Evolutionary conservation across 345 rosid species (phyloP), one percentile per base, ranked within the genome.

Genomic region (Hypericum androsaemum): DNA sequence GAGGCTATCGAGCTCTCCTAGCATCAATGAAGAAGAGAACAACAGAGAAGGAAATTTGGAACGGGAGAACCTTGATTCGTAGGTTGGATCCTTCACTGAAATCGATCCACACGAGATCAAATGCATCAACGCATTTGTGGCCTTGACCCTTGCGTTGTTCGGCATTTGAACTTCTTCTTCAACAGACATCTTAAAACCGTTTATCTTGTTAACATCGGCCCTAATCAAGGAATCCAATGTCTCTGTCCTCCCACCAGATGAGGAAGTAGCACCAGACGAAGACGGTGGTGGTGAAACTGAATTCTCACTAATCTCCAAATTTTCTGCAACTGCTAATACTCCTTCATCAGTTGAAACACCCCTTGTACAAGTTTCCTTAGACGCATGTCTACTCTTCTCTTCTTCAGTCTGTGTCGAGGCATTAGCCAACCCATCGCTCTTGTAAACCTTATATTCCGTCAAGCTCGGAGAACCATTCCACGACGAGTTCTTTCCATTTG

Each of bases 321-420:
- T 72, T 47, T 81, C 89, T 41, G 67, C 83, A 41, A 63, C 70
- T 49, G 81, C 94, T 59, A 66, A 44, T 0, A 74, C 67, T 7
- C 71, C 74, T 53, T 81, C 95, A 54, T 83, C 90, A 44, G 95
- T 92, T 8, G 95, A 85, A 60, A 92, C 87, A 53, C 98, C 97
- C 73, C 97, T 78, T 7, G 85, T 77, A 58, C 84, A 78, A 32
- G 95, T 88, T 77, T 85, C 90, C 56, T 62, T 32, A 5, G 73
- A 42, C 62, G 66, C 77, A 54, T 67, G 66, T 37, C 64, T 54
- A 56, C 46, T 74, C 0, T 47, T 61, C 58, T 65, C 77, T 71
- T 85, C 94, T 62, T 88, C 95, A 0, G 98, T 92, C 82, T 92
- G 98, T 0, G 98, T 92, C 0, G 98, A 85, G 40, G 98, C 96